Evolutionary conservation across 257 asterid genomes (phyloP).

Genomic region (Salvia splendens): DNA sequence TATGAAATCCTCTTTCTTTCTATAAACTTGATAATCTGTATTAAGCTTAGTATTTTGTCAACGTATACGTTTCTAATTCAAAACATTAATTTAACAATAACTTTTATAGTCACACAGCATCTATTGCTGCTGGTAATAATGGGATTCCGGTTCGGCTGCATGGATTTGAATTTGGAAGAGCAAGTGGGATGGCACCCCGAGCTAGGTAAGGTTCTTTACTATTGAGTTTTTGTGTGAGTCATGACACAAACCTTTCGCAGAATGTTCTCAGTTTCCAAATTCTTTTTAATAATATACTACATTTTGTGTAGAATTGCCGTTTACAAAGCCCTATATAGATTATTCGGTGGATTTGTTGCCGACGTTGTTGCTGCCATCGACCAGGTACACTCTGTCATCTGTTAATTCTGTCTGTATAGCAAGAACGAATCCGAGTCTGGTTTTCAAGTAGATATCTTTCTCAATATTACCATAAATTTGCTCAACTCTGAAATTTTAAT

Average conservation of each 20-base stretch:
- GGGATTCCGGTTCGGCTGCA: conserved; percentile 93
- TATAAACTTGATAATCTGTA: not conserved
- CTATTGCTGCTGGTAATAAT: conserved; percentile 98
- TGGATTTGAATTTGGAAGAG: conserved; percentile 95
- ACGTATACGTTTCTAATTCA: conserved; percentile 12
- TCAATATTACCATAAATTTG: not conserved
- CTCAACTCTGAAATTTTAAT: not conserved
- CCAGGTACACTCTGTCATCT: conserved; percentile 60
- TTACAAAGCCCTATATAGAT: conserved; percentile 94
- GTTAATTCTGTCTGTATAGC: not conserved
- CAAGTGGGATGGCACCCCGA: conserved; percentile 99
- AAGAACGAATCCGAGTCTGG: conserved; percentile 1
- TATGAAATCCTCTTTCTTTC: conserved; percentile 8
- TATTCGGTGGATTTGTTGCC: conserved; percentile 94
- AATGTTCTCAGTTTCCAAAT: conserved; percentile 15
- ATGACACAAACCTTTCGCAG: not conserved
- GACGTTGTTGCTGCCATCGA: conserved; percentile 99
- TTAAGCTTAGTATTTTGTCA: not conserved
- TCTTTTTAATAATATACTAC: conserved; percentile 14
- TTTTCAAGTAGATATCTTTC: conserved; percentile 4
- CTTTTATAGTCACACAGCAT: conserved; percentile 79
- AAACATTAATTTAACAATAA: conserved; percentile 24
- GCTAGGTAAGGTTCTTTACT: conserved; percentile 62
- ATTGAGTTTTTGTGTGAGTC: not conserved
- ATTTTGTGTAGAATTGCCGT: conserved; percentile 80